Evolutionary conservation across 768 basidiomycete genomes (phyloP).

Genomic region (Piloderma croceum): DNA sequence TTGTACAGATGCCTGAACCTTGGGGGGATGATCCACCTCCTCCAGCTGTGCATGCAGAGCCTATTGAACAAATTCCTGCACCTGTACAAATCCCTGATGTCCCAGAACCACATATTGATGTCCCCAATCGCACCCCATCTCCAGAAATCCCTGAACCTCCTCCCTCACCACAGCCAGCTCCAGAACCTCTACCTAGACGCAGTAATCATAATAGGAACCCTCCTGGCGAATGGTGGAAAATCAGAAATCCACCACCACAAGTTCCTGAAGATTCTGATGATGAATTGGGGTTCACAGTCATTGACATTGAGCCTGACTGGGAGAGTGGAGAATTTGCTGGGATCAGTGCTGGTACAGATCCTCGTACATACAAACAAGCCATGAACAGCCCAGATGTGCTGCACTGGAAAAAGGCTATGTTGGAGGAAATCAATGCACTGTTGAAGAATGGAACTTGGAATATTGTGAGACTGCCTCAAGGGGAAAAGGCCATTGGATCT

Average conservation of each 20-base stretch:
- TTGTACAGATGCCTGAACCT: neutral
- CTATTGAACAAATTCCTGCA: neutral
- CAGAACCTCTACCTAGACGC: neutral
- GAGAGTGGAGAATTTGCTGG: neutral
- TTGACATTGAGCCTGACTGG: neutral
- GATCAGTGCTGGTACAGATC: constrained; percentile 7
- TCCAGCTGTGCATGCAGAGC: neutral
- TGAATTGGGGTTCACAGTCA: neutral
- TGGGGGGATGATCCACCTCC: neutral
- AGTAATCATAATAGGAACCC: neutral
- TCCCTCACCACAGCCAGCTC: neutral
- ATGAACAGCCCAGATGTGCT: constrained; percentile 9
- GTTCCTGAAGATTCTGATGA: neutral
- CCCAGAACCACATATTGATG: neutral
- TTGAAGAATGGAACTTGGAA: constrained; percentile 13
- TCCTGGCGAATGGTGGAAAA: neutral
- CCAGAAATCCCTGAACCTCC: neutral
- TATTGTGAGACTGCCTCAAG: constrained; percentile 13
- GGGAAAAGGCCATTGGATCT: constrained; percentile 17
- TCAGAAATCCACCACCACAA: neutral
- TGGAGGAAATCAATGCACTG: constrained; percentile 7
- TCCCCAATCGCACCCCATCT: neutral
- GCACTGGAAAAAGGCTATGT: constrained; percentile 15
- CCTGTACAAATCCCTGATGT: neutral
- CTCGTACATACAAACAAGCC: constrained; percentile 9